Evolutionary conservation across 2,329 filamentous ascomycete species (phyloP).

Genomic region (Orbilia ellipsospora): DNA sequence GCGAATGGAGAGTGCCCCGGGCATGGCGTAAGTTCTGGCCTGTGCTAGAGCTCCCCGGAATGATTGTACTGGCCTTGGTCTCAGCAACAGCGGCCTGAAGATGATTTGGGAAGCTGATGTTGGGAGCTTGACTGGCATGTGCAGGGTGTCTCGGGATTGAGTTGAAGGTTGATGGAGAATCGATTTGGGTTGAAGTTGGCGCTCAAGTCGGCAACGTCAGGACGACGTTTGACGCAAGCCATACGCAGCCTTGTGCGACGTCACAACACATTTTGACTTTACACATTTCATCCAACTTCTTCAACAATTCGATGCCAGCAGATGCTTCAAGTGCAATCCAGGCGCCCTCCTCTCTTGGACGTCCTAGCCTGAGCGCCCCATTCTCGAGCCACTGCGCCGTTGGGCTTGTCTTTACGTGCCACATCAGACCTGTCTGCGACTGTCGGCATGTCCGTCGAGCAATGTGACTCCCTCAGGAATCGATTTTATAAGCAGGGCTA

Average conservation of each 20-base stretch:
- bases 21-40: constrained; percentile 21
- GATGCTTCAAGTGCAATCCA: too few species aligned
- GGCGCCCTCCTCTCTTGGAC: too few species aligned
- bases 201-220: not conserved
- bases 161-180: not conserved
- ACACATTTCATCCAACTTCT: not conserved
- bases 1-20: constrained; percentile 22
- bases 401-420: too few species aligned
- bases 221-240: not conserved
- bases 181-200: not conserved
- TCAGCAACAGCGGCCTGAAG: not conserved
- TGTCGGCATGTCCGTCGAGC: too few species aligned
- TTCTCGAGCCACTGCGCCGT: too few species aligned
- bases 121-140: constrained; percentile 8
- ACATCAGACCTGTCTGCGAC: too few species aligned
- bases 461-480: too few species aligned
- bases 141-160: not conserved
- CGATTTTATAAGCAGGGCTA: too few species aligned
- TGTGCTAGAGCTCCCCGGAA: not conserved
- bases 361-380: too few species aligned
- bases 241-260: not conserved
- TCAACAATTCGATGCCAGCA: too few species aligned
- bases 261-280: constrained; percentile 10
- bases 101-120: not conserved
- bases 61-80: not conserved